Evolutionary conservation across 441 rosid species (phyloP).

Genomic region (Macaranga tanarius): DNA sequence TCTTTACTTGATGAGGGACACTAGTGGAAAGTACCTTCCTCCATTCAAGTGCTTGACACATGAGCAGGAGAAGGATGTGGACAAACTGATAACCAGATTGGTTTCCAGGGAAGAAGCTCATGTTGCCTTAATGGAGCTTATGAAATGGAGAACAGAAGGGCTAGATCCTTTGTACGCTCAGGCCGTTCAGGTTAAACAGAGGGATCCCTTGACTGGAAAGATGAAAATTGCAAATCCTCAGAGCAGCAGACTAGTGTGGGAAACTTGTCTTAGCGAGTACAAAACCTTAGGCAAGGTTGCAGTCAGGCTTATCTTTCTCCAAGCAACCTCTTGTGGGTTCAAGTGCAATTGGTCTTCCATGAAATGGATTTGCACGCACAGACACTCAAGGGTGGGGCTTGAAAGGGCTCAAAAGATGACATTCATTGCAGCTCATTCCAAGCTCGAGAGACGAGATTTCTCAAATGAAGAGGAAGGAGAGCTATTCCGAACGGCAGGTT

Average conservation of each 20-base stretch:
- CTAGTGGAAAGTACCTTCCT: conserved; percentile 82
- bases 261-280: conserved; percentile 81
- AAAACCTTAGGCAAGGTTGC: conserved; percentile 88
- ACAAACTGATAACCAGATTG: conserved; percentile 78
- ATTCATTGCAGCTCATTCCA: conserved; percentile 80
- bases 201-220: conserved; percentile 78
- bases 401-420: conserved; percentile 88
- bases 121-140: conserved; percentile 89
- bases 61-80: conserved; percentile 94
- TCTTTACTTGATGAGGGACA: conserved; percentile 71
- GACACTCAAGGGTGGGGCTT: conserved; percentile 54
- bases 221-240: conserved; percentile 87
- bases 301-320: conserved; percentile 86
- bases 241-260: conserved; percentile 95
- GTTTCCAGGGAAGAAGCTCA: conserved; percentile 92
- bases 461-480: conserved; percentile 76
- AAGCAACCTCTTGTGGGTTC: conserved; percentile 79
- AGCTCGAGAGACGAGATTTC: conserved; percentile 72
- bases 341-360: conserved; percentile 65
- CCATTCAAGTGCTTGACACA: conserved; percentile 77
- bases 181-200: conserved; percentile 91
- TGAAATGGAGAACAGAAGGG: conserved; percentile 98
- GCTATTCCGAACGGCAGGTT: conserved; percentile 35
- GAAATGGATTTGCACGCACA: conserved; percentile 63
- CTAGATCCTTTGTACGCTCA: conserved; percentile 85